Evolutionary conservation across 805 yeast species (phyloP).

Genomic region (Ogataea corticis): DNA sequence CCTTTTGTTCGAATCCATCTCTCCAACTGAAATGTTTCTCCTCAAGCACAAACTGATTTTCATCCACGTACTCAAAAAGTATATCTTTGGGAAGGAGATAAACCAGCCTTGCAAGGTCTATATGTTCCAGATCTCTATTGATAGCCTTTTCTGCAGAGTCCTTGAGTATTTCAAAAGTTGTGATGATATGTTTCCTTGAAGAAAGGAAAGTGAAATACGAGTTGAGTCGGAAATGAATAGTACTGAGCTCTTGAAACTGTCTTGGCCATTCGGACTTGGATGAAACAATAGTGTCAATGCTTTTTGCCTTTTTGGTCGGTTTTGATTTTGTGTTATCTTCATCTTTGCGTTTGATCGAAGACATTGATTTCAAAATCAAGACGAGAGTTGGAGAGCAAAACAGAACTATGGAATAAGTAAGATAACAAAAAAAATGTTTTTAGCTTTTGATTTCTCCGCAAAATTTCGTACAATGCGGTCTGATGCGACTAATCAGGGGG

Average conservation of each 20-base stretch:
- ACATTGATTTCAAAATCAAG: background rate
- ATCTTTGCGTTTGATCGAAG: background rate
- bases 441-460: background rate
- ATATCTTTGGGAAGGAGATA: conserved; percentile 68
- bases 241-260: conserved; percentile 41
- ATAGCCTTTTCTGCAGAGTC: conserved; percentile 53
- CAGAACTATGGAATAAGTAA: too few relatives aligned
- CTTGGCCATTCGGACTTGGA: conserved; percentile 26
- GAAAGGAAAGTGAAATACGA: conserved; percentile 64
- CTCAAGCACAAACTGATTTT: conserved; percentile 54
- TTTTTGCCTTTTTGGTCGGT: conserved; percentile 4
- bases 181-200: conserved; percentile 58
- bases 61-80: conserved; percentile 74
- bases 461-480: background rate
- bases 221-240: conserved; percentile 52
- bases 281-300: background rate
- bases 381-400: too few relatives aligned
- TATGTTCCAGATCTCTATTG: conserved; percentile 41
- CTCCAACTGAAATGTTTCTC: conserved; percentile 44
- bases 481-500: background rate
- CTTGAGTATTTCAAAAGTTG: conserved; percentile 54
- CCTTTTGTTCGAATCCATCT: conserved; percentile 59
- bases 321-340: conserved; percentile 5
- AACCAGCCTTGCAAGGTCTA: conserved; percentile 66
- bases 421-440: background rate